Conservation (phyloP, 768 basidiomycete species). For the Phaffia tasmanica region DNA sequence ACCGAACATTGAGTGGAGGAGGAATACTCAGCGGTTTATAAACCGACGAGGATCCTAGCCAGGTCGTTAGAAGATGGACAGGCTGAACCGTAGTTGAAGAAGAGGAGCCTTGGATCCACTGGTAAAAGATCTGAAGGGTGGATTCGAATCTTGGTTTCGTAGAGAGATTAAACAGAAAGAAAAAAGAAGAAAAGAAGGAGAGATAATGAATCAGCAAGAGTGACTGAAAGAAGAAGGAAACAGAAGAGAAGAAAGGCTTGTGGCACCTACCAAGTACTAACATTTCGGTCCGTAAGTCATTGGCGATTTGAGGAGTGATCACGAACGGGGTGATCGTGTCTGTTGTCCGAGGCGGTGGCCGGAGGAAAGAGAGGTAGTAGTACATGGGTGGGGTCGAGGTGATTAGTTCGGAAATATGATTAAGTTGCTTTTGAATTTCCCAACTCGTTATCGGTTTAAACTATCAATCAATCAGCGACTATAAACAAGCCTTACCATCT, state of each 20-base stretch:
- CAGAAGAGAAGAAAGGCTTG: background rate
- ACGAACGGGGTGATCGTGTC: conserved; percentile 41
- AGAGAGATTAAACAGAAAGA: conserved; percentile 24
- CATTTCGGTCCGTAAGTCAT: conserved; percentile 75
- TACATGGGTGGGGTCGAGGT: conserved; percentile 47
- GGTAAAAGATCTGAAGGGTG: conserved; percentile 33
- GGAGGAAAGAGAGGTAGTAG: conserved; percentile 78
- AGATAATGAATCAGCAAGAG: too few relatives aligned
- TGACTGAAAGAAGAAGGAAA: background rate
- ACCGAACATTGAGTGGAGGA: conserved; percentile 46
- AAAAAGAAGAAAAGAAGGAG: conserved; percentile 28
- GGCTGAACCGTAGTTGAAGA: background rate
- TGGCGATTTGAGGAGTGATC: conserved; percentile 74
- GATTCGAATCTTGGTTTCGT: conserved; percentile 52
- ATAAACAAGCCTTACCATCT: too few relatives aligned
- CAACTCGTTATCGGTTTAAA: too few relatives aligned
- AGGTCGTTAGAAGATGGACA: conserved; percentile 6
- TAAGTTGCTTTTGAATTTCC: too few relatives aligned
- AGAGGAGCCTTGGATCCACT: conserved; percentile 11
- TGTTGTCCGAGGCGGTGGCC: conserved; percentile 58
- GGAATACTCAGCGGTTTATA: conserved; percentile 67
- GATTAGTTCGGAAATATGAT: too few relatives aligned
- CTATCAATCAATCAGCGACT: too few relatives aligned
- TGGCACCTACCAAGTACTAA: conserved; percentile 13
- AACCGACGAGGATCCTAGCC: conserved; percentile 41